These are phyloP conservation scores for Hyaloperonospora arabidopsidis DNA, from an alignment of 352 stramenopile genomes.

Conservation along the genomic window DNA sequence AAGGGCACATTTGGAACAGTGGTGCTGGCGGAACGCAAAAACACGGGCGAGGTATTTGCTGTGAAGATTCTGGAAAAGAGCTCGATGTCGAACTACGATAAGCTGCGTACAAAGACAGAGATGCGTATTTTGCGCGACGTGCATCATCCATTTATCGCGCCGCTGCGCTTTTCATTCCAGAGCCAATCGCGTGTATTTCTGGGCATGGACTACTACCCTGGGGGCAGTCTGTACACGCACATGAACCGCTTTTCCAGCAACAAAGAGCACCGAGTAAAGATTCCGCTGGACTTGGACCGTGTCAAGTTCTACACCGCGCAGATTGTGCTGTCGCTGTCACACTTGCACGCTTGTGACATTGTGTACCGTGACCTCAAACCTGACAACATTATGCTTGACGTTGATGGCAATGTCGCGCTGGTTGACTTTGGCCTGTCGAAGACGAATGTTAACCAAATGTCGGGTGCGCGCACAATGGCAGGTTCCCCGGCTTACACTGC, in stretches of 20 bases:
- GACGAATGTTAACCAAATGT: constrained; percentile 84
- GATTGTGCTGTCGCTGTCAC: constrained; percentile 86
- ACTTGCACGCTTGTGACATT: constrained; percentile 90
- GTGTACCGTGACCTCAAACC: constrained; percentile 94
- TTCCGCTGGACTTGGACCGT: constrained; percentile 64
- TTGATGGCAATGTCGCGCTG: constrained; percentile 89
- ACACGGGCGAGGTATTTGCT: constrained; percentile 83
- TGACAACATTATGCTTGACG: constrained; percentile 93
- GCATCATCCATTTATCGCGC: constrained; percentile 89
- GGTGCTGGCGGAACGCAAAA: constrained; percentile 75
- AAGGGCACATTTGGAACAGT: constrained; percentile 94
- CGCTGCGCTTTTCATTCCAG: constrained; percentile 82
- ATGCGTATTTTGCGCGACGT: constrained; percentile 87
- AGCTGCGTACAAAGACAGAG: constrained; percentile 89
- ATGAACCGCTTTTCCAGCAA: constrained; percentile 89
- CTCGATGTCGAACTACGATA: constrained; percentile 88
- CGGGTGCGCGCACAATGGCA: constrained; percentile 76
- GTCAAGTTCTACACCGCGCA: constrained; percentile 89
- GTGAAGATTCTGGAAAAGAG: constrained; percentile 91
- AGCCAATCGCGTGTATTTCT: constrained; percentile 73
- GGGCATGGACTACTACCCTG: constrained; percentile 82
- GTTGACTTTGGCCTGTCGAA: constrained; percentile 93
- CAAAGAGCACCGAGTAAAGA: constrained; percentile 84
- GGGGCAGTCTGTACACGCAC: constrained; percentile 84
- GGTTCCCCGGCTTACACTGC: constrained; percentile 78